A percentile compares a stretch with the other conserved stretches of the same genome.
phyloP scores from a whole-genome alignment of 1,284 basidiomycete genomes.

The Quambalaria eucalypti region DNA sequence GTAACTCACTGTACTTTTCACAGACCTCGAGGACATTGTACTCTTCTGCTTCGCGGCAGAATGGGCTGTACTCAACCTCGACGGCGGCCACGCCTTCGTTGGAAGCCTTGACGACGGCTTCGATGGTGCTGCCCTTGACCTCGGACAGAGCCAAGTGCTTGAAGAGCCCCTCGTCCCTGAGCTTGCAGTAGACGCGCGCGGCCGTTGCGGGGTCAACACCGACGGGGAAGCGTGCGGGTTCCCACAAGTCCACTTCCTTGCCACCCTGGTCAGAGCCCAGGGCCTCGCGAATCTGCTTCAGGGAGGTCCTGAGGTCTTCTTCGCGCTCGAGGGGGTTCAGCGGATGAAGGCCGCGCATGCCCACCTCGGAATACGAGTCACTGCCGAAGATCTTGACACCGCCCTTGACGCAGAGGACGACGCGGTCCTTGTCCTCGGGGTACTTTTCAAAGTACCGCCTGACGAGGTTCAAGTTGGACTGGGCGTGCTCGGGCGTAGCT shows the following conservation, averaged over 20 bases:
- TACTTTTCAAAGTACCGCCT: slow-evolving; percentile 53
- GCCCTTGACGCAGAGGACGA: slow-evolving; percentile 54
- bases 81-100: slow-evolving; percentile 52
- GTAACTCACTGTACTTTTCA: slow-evolving; percentile 48
- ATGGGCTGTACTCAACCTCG: slow-evolving; percentile 61
- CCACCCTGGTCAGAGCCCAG: slow-evolving; percentile 27
- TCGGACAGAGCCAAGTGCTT: slow-evolving; percentile 35
- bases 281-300: slow-evolving; percentile 15
- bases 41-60: slow-evolving; percentile 52
- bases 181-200: slow-evolving; percentile 1
- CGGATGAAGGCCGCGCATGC: slow-evolving; percentile 19
- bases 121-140: slow-evolving; percentile 25
- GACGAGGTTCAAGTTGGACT: slow-evolving; percentile 52
- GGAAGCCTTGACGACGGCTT: slow-evolving; percentile 13
- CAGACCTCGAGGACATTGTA: slow-evolving; percentile 47
- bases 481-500: slow-evolving; percentile 35
- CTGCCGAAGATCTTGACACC: slow-evolving; percentile 34
- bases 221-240: slow-evolving; percentile 11
- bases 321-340: slow-evolving; percentile 12
- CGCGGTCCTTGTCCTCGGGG: slow-evolving; percentile 54
- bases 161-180: slow-evolving; percentile 31
- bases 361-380: slow-evolving; percentile 8
- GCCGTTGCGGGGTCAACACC: not conserved
- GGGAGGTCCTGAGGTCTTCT: slow-evolving; percentile 17
- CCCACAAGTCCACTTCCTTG: slow-evolving; percentile 32